Evolutionary conservation across 2,329 filamentous ascomycete species (phyloP).

Genomic region (Diplodia scrobiculata): DNA sequence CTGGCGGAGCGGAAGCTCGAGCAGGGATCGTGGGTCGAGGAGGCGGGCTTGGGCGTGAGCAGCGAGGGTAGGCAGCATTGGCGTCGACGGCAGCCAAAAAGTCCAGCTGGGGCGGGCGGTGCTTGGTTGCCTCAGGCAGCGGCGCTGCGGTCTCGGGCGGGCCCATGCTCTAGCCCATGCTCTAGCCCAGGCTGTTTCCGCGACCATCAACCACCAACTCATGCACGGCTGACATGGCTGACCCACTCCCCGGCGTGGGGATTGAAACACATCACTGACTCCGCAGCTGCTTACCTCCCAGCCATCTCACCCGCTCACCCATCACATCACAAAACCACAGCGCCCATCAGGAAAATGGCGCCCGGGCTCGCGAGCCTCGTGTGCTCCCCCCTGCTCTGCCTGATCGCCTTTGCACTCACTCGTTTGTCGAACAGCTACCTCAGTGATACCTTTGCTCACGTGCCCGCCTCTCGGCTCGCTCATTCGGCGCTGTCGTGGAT

Average conservation of each 20-base stretch:
- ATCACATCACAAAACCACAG: not conserved
- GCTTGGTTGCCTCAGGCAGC: conserved; percentile 8
- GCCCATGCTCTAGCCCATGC: not conserved
- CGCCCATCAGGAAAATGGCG: not conserved
- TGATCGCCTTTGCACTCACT: not conserved
- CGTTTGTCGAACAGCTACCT: conserved; percentile 6
- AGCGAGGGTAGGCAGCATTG: not conserved
- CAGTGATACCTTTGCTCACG: not conserved
- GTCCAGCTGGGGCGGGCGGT: not conserved
- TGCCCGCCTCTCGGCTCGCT: not conserved
- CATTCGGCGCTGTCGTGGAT: conserved; percentile 13
- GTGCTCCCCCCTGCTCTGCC: conserved; percentile 4
- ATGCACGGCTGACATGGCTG: conserved; percentile 13
- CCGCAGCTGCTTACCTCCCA: not conserved
- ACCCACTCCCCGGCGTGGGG: not conserved
- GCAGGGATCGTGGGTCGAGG: not conserved
- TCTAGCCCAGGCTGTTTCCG: not conserved
- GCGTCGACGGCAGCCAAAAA: conserved; percentile 4
- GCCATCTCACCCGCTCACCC: conserved; percentile 6
- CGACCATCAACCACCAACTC: conserved; percentile 14
- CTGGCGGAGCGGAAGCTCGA: conserved; percentile 8
- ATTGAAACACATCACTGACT: conserved; percentile 15
- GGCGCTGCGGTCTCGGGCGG: not conserved
- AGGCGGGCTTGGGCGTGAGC: not conserved
- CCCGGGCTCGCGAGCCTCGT: not conserved